Percentiles rank a stretch among this genome's conserved stretches.
Conservation (phyloP, 2,329 filamentous ascomycete genomes). For the Fusarium caatingaense region DNA sequence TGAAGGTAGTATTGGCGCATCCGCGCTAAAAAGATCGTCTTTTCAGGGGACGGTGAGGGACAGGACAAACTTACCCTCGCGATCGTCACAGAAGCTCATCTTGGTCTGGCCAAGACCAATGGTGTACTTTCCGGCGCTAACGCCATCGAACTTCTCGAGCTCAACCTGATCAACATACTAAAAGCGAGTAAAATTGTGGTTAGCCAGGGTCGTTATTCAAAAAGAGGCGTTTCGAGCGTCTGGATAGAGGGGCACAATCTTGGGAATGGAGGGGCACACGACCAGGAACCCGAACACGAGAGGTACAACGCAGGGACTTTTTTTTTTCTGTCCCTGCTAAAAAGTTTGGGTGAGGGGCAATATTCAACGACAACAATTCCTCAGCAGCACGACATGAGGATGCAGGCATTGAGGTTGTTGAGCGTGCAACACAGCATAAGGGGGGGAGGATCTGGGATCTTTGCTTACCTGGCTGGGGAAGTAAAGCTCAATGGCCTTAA, state of each 20-base stretch:
- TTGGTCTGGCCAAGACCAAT: slow-evolving; percentile 91
- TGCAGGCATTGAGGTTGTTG: slow-evolving; percentile 16
- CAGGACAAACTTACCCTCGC: slow-evolving; percentile 71
- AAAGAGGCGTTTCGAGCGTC: slow-evolving; percentile 27
- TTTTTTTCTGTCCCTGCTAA: slow-evolving; percentile 30
- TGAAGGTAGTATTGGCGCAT: slow-evolving; percentile 13
- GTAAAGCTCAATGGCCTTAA: slow-evolving; percentile 93
- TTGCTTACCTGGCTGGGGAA: slow-evolving; percentile 82
- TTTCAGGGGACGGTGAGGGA: slow-evolving; percentile 24
- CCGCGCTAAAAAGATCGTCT: slow-evolving; percentile 12
- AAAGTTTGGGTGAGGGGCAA: slow-evolving; percentile 41
- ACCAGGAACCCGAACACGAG: slow-evolving; percentile 35
- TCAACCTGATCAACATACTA: slow-evolving; percentile 87
- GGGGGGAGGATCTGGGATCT: neutral
- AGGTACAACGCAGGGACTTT: slow-evolving; percentile 38
- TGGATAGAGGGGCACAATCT: slow-evolving; percentile 41
- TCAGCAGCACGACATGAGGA: slow-evolving; percentile 11
- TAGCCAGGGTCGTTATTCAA: slow-evolving; percentile 43
- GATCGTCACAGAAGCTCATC: slow-evolving; percentile 93
- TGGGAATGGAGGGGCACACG: slow-evolving; percentile 44
- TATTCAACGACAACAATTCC: slow-evolving; percentile 26
- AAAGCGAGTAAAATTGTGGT: slow-evolving; percentile 37
- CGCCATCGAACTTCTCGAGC: slow-evolving; percentile 88
- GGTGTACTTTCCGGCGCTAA: slow-evolving; percentile 85
- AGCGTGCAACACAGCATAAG: slow-evolving; percentile 21